Conservation (phyloP, 148 eudicot species). For the Dysphania ambrosioides region DNA sequence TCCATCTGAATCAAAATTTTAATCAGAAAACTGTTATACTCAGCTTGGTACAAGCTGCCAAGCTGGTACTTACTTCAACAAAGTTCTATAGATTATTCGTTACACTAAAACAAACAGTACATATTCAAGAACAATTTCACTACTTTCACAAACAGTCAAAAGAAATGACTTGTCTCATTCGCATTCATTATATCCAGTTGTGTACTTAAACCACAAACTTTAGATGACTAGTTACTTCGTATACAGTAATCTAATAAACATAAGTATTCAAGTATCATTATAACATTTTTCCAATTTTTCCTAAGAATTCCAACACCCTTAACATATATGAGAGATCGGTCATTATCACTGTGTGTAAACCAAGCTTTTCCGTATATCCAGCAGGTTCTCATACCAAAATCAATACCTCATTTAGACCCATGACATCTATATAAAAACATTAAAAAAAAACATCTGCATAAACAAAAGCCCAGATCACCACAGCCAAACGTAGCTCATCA, state of each 20-base stretch:
- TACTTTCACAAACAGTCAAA: too few relatives aligned
- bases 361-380: too few relatives aligned
- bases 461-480: not conserved
- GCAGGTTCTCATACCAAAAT: too few relatives aligned
- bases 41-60: not conserved
- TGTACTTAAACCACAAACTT: not conserved
- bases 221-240: too few relatives aligned
- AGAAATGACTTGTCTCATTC: not conserved
- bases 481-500: not conserved
- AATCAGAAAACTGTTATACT: not conserved
- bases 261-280: not conserved
- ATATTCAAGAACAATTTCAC: too few relatives aligned
- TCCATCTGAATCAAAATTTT: conserved; percentile 27
- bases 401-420: too few relatives aligned
- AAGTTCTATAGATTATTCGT: not conserved
- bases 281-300: not conserved
- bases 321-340: not conserved
- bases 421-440: not conserved
- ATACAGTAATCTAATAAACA: not conserved
- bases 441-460: not conserved
- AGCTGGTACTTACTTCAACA: not conserved
- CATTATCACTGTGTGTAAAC: too few relatives aligned
- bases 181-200: not conserved
- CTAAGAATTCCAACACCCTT: not conserved
- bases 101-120: not conserved